Percentiles rank a stretch among this genome's conserved stretches.
These are phyloP conservation scores for Endothia cerciana DNA, from an alignment of 2,329 filamentous ascomycete species.

Conservation along the genomic window DNA sequence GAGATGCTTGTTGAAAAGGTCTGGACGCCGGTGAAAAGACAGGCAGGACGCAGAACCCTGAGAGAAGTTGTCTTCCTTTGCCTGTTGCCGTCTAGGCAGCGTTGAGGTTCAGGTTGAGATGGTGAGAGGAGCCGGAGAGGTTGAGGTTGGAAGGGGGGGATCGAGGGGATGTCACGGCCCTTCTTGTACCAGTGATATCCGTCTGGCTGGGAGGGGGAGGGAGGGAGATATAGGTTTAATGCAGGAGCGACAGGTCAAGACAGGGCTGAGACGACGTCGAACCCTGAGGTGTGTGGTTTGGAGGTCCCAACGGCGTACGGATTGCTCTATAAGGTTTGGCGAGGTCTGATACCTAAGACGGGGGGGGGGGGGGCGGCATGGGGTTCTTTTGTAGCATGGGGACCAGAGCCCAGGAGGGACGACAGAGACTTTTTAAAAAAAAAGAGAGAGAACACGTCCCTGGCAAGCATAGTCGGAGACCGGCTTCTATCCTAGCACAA, in stretches of 20 bases:
- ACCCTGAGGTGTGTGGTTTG: slow-evolving; percentile 17
- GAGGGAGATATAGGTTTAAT: background rate
- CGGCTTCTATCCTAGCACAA: slow-evolving; percentile 19
- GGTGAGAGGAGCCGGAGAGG: background rate
- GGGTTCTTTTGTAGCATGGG: slow-evolving; percentile 12
- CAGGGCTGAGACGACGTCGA: slow-evolving; percentile 12
- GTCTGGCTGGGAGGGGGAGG: background rate
- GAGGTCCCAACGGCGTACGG: too few species aligned
- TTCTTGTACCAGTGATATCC: background rate
- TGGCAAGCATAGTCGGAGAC: slow-evolving; percentile 18
- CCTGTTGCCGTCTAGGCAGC: too few species aligned
- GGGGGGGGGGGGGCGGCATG: slow-evolving; percentile 20
- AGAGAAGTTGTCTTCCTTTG: too few species aligned
- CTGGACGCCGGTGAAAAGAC: too few species aligned
- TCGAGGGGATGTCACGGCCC: background rate
- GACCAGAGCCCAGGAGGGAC: background rate
- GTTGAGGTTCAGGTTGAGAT: background rate
- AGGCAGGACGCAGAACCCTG: too few species aligned
- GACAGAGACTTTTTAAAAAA: background rate
- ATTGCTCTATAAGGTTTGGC: background rate
- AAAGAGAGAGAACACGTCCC: slow-evolving; percentile 13
- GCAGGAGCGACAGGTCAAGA: background rate
- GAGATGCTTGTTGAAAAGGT: too few species aligned
- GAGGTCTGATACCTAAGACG: slow-evolving; percentile 15
- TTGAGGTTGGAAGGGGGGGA: background rate